Percentiles rank a stretch among this genome's conserved stretches.
Conservation (phyloP, 768 basidiomycete species). For the Stropharia rugosoannulata region DNA sequence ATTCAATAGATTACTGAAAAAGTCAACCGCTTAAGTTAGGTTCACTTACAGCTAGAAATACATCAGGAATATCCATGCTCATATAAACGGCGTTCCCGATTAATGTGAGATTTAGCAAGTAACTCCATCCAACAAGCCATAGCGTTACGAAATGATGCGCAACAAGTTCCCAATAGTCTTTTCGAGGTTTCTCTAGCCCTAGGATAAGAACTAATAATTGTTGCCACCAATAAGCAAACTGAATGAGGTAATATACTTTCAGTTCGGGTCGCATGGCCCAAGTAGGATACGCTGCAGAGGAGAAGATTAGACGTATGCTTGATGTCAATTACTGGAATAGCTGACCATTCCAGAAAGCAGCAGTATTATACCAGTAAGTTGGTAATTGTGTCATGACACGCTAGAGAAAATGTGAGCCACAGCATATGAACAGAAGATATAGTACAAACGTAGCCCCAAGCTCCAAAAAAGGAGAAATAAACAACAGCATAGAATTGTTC, state of each 20-base stretch:
- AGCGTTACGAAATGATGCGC: slow-evolving; percentile 92
- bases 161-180: slow-evolving; percentile 86
- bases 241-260: slow-evolving; percentile 93
- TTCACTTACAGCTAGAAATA: slow-evolving; percentile 73
- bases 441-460: slow-evolving; percentile 77
- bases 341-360: slow-evolving; percentile 82
- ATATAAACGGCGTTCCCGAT: slow-evolving; percentile 92
- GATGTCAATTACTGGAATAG: not conserved
- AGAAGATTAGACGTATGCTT: not conserved
- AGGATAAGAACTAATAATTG: slow-evolving; percentile 85
- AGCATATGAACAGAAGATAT: not conserved
- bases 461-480: slow-evolving; percentile 73
- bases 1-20: not conserved
- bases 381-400: slow-evolving; percentile 82
- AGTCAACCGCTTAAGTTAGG: not conserved
- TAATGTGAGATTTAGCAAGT: slow-evolving; percentile 72
- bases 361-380: slow-evolving; percentile 84
- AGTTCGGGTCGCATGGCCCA: slow-evolving; percentile 84
- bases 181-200: slow-evolving; percentile 90
- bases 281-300: slow-evolving; percentile 75
- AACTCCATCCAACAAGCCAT: slow-evolving; percentile 94
- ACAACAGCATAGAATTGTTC: slow-evolving; percentile 89
- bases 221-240: slow-evolving; percentile 92
- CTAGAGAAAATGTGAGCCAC: slow-evolving; percentile 33
- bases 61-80: slow-evolving; percentile 97